These are phyloP conservation scores for Sugiyamaella japonica DNA, from an alignment of 1,139 yeast genomes.

Conservation along the genomic window DNA sequence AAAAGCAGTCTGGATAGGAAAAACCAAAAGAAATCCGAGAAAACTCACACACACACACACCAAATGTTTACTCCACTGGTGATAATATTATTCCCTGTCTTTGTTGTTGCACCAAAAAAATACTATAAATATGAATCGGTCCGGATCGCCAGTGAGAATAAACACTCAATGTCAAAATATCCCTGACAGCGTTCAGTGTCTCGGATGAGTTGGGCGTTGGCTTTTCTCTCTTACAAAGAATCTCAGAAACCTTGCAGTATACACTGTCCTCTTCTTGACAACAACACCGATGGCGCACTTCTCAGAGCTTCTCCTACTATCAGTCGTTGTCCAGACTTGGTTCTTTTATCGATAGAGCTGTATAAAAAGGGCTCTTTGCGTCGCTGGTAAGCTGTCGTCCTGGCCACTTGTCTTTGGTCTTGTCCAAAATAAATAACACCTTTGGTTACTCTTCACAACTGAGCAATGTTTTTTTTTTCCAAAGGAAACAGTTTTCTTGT, in stretches of 20 bases:
- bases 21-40: not conserved
- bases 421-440: not conserved
- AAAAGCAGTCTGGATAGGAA: not conserved
- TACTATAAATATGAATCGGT: not conserved
- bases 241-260: no score
- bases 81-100: not conserved
- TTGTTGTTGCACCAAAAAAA: not conserved
- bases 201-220: not conserved
- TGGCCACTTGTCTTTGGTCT: not conserved
- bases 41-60: not conserved
- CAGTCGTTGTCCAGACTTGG: not conserved
- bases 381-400: not conserved
- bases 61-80: not conserved
- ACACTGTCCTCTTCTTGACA: no score
- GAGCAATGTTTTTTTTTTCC: constrained; percentile 16
- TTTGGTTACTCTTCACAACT: constrained; percentile 2
- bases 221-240: not conserved
- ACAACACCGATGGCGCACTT: not conserved
- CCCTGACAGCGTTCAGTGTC: not conserved
- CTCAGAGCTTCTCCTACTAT: not conserved
- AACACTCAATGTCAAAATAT: not conserved
- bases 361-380: not conserved
- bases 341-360: not conserved
- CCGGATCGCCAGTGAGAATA: not conserved
- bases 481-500: constrained; percentile 14